phyloP scores from a whole-genome alignment of 805 yeast genomes.

The Starmerella scarabaei region DNA sequence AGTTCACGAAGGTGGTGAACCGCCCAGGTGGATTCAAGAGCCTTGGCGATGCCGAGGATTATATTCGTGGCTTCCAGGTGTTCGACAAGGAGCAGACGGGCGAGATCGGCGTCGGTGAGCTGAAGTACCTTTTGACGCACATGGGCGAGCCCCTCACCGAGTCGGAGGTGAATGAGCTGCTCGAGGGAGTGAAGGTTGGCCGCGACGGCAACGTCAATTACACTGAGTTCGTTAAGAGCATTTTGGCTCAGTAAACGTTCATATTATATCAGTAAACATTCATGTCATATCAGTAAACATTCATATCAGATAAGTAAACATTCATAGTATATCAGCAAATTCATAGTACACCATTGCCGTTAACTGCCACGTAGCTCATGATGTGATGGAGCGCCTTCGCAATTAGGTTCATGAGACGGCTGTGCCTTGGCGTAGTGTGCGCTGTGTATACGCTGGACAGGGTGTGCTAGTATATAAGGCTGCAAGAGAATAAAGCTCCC shows the following conservation, averaged over 20 bases:
- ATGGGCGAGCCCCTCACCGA: slow-evolving; percentile 89
- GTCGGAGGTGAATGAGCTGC: slow-evolving; percentile 85
- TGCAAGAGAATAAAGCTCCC: too few relatives aligned
- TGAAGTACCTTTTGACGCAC: slow-evolving; percentile 85
- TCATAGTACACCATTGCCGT: neutral
- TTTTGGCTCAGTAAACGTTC: slow-evolving; percentile 59
- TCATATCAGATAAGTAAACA: neutral
- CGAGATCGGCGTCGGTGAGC: slow-evolving; percentile 91
- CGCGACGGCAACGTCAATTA: slow-evolving; percentile 92
- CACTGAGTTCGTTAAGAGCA: slow-evolving; percentile 80
- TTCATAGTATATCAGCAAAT: neutral
- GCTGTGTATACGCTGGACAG: too few relatives aligned
- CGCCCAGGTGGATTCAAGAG: slow-evolving; percentile 72
- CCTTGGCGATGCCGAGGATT: slow-evolving; percentile 82
- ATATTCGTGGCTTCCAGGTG: slow-evolving; percentile 90
- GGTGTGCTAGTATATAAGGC: too few relatives aligned
- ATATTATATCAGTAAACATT: neutral
- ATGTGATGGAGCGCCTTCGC: too few relatives aligned
- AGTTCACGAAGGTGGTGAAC: slow-evolving; percentile 61
- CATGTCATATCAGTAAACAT: slow-evolving; percentile 2
- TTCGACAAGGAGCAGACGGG: slow-evolving; percentile 95
- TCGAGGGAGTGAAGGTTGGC: slow-evolving; percentile 89
- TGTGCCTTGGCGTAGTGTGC: too few relatives aligned
- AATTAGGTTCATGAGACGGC: too few relatives aligned
- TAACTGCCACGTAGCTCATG: too few relatives aligned